phyloP scores from a whole-genome alignment of 2,329 filamentous ascomycete genomes.

The Clarireedia sp. region DNA sequence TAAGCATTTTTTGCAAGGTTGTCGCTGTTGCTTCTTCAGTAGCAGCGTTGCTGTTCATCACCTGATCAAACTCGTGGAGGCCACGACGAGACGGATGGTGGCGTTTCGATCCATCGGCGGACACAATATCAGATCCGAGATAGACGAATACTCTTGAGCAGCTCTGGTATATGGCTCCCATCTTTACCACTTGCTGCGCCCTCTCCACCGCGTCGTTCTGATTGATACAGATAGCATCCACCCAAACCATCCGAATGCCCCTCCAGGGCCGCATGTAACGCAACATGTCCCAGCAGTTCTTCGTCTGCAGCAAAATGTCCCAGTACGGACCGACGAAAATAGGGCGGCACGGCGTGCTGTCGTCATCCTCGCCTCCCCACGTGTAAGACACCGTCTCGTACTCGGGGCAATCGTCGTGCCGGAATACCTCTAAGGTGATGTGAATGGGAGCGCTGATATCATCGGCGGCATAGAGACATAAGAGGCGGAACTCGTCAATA shows the following conservation, averaged over 20 bases:
- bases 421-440: background rate
- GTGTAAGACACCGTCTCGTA: background rate
- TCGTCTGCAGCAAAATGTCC: background rate
- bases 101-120: background rate
- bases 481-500: background rate
- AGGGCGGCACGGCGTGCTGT: background rate
- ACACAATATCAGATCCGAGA: background rate
- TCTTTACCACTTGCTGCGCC: background rate
- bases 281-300: background rate
- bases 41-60: no score
- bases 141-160: background rate
- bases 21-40: background rate
- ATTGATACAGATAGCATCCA: background rate
- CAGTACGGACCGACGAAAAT: background rate
- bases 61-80: background rate
- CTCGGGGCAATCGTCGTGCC: background rate
- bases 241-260: background rate
- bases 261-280: background rate
- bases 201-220: background rate
- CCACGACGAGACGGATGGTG: background rate
- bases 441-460: background rate
- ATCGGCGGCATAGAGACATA: background rate
- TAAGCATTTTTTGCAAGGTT: background rate
- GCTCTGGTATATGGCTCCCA: background rate
- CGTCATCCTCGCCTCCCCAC: background rate